A percentile compares a stretch with the other conserved stretches of the same genome.
Evolutionary conservation across 1,139 yeast species (phyloP).

Genomic region (Blastobotrys arbuscula): DNA sequence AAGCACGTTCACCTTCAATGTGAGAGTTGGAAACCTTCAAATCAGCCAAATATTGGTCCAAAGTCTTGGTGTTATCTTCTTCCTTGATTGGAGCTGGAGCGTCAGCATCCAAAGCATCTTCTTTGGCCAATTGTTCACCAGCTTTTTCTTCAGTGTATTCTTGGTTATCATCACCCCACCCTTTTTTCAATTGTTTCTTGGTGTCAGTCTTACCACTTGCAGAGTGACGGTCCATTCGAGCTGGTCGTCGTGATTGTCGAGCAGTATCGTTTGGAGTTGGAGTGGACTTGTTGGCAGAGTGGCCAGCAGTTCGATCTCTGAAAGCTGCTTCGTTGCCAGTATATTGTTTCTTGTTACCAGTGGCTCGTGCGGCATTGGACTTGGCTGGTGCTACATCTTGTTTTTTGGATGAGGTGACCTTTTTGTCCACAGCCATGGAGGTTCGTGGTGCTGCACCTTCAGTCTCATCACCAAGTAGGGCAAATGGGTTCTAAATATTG

Average conservation of each 20-base stretch:
- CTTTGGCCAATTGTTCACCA: slow-evolving; percentile 52
- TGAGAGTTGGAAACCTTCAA: slow-evolving; percentile 44
- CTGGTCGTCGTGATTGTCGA: slow-evolving; percentile 34
- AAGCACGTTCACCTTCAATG: slow-evolving; percentile 40
- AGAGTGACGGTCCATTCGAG: slow-evolving; percentile 61
- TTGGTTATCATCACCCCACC: slow-evolving; percentile 72
- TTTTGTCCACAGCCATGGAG: slow-evolving; percentile 66
- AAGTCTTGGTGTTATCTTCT: slow-evolving; percentile 44
- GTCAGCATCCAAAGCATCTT: slow-evolving; percentile 37
- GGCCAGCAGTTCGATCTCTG: slow-evolving; percentile 61
- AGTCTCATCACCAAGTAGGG: slow-evolving; percentile 65
- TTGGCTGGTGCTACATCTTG: slow-evolving; percentile 77
- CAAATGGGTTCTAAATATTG: slow-evolving; percentile 27
- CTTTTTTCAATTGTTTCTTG: slow-evolving; percentile 74
- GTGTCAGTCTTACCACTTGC: slow-evolving; percentile 81
- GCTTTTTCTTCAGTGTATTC: slow-evolving; percentile 57
- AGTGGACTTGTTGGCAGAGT: slow-evolving; percentile 57
- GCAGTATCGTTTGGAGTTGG: slow-evolving; percentile 39
- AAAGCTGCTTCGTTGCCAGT: slow-evolving; percentile 87
- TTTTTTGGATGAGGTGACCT: slow-evolving; percentile 82
- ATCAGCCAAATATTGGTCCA: slow-evolving; percentile 69
- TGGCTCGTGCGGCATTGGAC: slow-evolving; percentile 45
- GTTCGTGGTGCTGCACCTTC: slow-evolving; percentile 21
- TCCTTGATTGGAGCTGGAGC: slow-evolving; percentile 30
- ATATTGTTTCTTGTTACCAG: slow-evolving; percentile 45